These are phyloP conservation scores for Ogataea zsoltii DNA, from an alignment of 805 yeast genomes.

Conservation along the genomic window DNA sequence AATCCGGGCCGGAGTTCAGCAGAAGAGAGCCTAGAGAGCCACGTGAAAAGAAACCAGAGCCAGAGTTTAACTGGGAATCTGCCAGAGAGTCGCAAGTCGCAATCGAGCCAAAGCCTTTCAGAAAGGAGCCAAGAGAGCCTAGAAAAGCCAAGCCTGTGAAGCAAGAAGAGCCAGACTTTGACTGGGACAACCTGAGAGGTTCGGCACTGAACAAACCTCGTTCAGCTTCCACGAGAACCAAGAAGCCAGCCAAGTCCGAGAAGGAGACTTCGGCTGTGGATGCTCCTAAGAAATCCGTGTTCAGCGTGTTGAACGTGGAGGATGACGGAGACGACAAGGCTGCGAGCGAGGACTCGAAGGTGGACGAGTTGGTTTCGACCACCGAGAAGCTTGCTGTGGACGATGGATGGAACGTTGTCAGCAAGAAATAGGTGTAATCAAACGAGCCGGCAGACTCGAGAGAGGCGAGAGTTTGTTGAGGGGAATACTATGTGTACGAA, in stretches of 20 bases:
- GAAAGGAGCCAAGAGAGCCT: slow-evolving; percentile 13
- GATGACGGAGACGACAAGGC: slow-evolving; percentile 47
- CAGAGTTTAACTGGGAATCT: slow-evolving; percentile 46
- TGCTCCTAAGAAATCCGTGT: slow-evolving; percentile 44
- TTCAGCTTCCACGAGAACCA: slow-evolving; percentile 3
- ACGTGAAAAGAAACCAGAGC: slow-evolving; percentile 37
- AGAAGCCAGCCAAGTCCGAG: slow-evolving; percentile 6
- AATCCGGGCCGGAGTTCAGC: slow-evolving; percentile 40
- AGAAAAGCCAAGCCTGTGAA: slow-evolving; percentile 13
- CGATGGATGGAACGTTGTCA: slow-evolving; percentile 50
- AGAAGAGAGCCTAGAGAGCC: slow-evolving; percentile 22
- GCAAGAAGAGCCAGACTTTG: slow-evolving; percentile 19
- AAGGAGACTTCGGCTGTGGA: slow-evolving; percentile 19
- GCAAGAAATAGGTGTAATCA: slow-evolving; percentile 25
- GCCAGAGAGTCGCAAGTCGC: slow-evolving; percentile 37
- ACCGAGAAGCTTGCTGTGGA: slow-evolving; percentile 42
- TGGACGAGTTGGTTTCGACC: slow-evolving; percentile 11
- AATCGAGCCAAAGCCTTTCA: slow-evolving; percentile 19
- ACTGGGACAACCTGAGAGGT: slow-evolving; percentile 28
- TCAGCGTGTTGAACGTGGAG: slow-evolving; percentile 50
- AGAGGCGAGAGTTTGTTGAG: too few relatives aligned
- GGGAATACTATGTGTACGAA: too few relatives aligned
- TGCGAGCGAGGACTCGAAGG: slow-evolving; percentile 24
- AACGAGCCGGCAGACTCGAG: too few relatives aligned
- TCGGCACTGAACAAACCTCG: slow-evolving; percentile 21